These are phyloP conservation scores for Chloropicon primus DNA, from an alignment of 139 green algal genomes.

Conservation along the genomic window DNA sequence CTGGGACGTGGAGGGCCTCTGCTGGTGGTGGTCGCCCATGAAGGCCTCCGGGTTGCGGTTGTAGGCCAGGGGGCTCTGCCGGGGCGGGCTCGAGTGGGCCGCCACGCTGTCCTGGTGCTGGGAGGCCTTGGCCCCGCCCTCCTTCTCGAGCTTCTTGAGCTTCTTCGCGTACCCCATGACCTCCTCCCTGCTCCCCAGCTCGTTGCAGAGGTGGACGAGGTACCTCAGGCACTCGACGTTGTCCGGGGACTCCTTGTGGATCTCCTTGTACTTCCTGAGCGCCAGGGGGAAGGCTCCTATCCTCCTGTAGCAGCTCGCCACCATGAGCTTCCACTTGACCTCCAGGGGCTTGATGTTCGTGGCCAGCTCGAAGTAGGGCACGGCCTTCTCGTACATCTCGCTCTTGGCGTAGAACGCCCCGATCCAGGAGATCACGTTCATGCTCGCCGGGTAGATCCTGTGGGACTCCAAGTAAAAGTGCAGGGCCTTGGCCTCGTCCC, in stretches of 20 bases:
- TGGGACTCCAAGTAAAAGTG: conserved; percentile 67
- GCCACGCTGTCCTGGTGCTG: neutral
- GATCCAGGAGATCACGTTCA: conserved; percentile 78
- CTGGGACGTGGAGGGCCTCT: neutral
- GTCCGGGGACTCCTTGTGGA: conserved; percentile 41
- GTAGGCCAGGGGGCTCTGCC: too few species aligned
- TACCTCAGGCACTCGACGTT: conserved; percentile 78
- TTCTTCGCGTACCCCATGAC: conserved; percentile 32
- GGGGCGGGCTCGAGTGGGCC: too few species aligned
- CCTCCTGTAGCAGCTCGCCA: conserved; percentile 46
- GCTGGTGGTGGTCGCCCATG: neutral
- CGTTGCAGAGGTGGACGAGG: conserved; percentile 61
- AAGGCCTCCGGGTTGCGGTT: neutral
- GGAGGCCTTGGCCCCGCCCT: neutral
- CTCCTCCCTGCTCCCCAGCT: conserved; percentile 45
- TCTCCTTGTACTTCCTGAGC: conserved; percentile 36
- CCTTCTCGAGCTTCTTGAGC: conserved; percentile 19
- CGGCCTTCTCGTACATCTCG: conserved; percentile 35
- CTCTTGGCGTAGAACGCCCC: conserved; percentile 62
- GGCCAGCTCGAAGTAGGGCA: conserved; percentile 68
- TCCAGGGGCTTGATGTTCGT: conserved; percentile 63
- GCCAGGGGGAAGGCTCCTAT: conserved; percentile 33
- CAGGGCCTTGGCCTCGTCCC: conserved; percentile 60
- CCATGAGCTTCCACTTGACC: conserved; percentile 81
- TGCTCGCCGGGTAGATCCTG: conserved; percentile 58